Base-by-base conservation (phyloP, 2,329 filamentous ascomycete species). In the Aspergillus sp. region DNA sequence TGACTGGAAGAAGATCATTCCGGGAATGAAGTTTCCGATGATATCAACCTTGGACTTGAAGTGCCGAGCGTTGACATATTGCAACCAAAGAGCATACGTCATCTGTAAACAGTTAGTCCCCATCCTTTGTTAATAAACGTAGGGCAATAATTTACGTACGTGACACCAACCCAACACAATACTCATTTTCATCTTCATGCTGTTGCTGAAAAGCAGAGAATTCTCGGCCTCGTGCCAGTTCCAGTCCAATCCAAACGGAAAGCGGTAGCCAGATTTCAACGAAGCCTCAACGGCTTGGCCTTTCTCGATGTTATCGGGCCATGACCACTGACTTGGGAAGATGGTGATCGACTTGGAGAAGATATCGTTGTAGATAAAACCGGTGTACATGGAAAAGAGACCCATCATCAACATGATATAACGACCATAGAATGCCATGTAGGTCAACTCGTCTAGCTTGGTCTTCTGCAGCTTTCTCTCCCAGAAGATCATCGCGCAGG, bases 131-230 rank as follows among this genome's bases (percentile, higher is more conserved):
- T 28, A 12, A 45, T 39, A 42, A 30, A 26, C 27, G 33, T 19
- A 32, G 2, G 28, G 39, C 40, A 34, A 33, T 6, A 48, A 28
- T 28, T 38, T 33, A 61, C 69, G 64, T 64, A 74, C 71, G 73
- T 96, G 90, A 46, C 82, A 82, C 93, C 94, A 98, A 67, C 94
- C 93, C 53, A 98, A 79, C 54, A 98, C 81, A 64, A 98, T 96
- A 74, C 88, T 94, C 72, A 98, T 87, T 78, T 98, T 98, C 93
- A 98, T 98, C 83, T 98, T 98, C 79, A 93, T 94, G 70, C 88
- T 94, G 85, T 98, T 98, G 66, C 82, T 86, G 73, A 98, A 98
- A 39, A 98, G 79, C 13, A 98, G 78, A 48, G 94, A 86, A 60
- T 98, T 98, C 60, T 97, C 91, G 9, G 90, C 86, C 47, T 86